phyloP scores from a whole-genome alignment of 352 stramenopile species.

The Phytophthora nicotianae region DNA sequence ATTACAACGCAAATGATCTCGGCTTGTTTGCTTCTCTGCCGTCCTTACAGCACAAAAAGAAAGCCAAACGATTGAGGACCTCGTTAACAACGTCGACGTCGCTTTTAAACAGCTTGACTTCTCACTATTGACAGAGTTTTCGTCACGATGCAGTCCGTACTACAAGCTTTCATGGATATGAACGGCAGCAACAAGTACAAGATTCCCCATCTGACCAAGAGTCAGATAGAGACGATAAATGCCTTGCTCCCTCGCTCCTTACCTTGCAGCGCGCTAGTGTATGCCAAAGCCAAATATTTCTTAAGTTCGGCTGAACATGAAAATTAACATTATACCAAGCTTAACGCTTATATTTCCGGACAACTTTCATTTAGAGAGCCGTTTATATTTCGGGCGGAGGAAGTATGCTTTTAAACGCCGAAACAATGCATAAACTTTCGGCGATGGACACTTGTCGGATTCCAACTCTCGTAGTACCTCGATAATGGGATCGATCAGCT shows the following conservation, averaged over 20 bases:
- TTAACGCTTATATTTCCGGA: neutral
- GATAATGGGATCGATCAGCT: too few species aligned
- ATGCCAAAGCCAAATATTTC: neutral
- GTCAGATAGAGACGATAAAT: neutral
- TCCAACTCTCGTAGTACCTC: too few species aligned
- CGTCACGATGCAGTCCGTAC: neutral
- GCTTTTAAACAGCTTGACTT: neutral
- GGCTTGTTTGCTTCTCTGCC: neutral
- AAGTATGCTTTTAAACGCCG: too few species aligned
- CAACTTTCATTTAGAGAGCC: neutral
- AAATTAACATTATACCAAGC: neutral
- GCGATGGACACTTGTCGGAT: too few species aligned
- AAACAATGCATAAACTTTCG: too few species aligned
- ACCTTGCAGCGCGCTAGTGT: neutral
- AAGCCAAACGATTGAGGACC: neutral
- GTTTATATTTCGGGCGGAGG: neutral
- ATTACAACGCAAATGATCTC: neutral
- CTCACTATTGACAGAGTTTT: neutral
- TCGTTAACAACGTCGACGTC: neutral
- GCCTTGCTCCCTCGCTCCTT: neutral
- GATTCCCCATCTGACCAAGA: neutral
- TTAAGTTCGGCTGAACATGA: neutral
- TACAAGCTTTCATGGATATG: neutral
- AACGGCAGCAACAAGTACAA: neutral
- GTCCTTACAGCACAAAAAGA: neutral